Evolutionary conservation across 1,139 yeast genomes (phyloP).

Genomic region (Keqinozyma sinolaborantium): DNA sequence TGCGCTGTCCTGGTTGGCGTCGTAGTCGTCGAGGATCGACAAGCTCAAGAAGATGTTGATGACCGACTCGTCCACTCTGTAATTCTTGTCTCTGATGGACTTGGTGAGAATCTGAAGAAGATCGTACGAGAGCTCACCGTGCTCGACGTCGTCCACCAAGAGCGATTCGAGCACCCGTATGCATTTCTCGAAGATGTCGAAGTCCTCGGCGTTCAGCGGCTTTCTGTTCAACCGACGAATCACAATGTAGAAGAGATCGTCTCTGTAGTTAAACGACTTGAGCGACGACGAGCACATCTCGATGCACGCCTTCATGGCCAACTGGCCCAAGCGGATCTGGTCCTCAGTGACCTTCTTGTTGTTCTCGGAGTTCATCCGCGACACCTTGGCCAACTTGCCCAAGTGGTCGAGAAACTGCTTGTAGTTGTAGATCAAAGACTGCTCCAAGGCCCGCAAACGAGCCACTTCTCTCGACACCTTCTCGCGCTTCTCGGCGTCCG

Average conservation of each 20-base stretch:
- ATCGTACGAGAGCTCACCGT: slow-evolving; percentile 80
- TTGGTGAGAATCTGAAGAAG: slow-evolving; percentile 64
- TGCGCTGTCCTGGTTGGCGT: slow-evolving; percentile 46
- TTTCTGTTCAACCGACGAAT: slow-evolving; percentile 62
- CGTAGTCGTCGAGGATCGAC: slow-evolving; percentile 75
- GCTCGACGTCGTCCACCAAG: slow-evolving; percentile 65
- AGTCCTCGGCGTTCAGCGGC: slow-evolving; percentile 43
- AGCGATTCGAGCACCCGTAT: slow-evolving; percentile 63
- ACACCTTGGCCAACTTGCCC: slow-evolving; percentile 35
- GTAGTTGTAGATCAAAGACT: slow-evolving; percentile 66
- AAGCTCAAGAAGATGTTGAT: slow-evolving; percentile 70
- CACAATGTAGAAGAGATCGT: slow-evolving; percentile 64
- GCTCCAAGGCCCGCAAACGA: slow-evolving; percentile 74
- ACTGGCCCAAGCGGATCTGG: slow-evolving; percentile 48
- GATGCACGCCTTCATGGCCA: slow-evolving; percentile 75
- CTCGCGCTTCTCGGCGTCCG: slow-evolving; percentile 77
- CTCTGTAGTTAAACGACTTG: slow-evolving; percentile 76
- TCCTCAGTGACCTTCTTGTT: slow-evolving; percentile 33
- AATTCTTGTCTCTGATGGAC: slow-evolving; percentile 70
- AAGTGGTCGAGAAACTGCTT: slow-evolving; percentile 63
- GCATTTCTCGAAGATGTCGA: slow-evolving; percentile 54
- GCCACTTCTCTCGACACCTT: slow-evolving; percentile 82
- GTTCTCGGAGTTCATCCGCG: slow-evolving; percentile 37
- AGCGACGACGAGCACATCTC: slow-evolving; percentile 63
- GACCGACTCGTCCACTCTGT: slow-evolving; percentile 80